phyloP scores from a whole-genome alignment of 129 eudicot genomes.

The Smallanthus sonchifolius region DNA sequence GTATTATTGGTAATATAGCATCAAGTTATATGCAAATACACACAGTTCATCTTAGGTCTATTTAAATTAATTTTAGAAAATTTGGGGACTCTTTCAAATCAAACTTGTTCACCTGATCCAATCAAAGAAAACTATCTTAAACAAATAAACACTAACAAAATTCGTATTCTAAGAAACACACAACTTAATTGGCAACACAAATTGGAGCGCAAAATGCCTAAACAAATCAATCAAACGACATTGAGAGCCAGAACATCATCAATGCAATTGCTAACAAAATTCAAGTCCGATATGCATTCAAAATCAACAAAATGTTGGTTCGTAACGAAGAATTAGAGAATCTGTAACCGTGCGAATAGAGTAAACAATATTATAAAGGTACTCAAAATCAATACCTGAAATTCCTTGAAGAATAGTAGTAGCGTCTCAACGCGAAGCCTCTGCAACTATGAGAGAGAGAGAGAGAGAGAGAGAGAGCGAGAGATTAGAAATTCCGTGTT shows the following conservation, averaged over 20 bases:
- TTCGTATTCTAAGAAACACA: neutral
- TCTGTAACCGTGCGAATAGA: neutral
- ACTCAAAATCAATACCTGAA: slow-evolving; percentile 18
- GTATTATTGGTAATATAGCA: neutral
- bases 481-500: neutral
- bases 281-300: neutral
- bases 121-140: neutral
- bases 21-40: neutral
- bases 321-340: neutral
- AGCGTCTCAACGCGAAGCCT: slow-evolving; percentile 16
- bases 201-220: neutral
- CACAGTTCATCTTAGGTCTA: neutral
- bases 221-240: slow-evolving; percentile 1
- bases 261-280: slow-evolving; percentile 4
- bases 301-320: neutral
- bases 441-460: slow-evolving; percentile 5
- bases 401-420: slow-evolving; percentile 6
- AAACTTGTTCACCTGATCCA: neutral
- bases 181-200: neutral
- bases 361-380: neutral
- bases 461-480: slow-evolving; percentile 10
- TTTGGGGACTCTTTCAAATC: neutral
- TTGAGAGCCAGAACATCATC: neutral
- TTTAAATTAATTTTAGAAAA: neutral
- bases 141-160: neutral